Evolutionary conservation across 176 grass and related monocot genomes (phyloP).

Genomic region (Oryza punctata): DNA sequence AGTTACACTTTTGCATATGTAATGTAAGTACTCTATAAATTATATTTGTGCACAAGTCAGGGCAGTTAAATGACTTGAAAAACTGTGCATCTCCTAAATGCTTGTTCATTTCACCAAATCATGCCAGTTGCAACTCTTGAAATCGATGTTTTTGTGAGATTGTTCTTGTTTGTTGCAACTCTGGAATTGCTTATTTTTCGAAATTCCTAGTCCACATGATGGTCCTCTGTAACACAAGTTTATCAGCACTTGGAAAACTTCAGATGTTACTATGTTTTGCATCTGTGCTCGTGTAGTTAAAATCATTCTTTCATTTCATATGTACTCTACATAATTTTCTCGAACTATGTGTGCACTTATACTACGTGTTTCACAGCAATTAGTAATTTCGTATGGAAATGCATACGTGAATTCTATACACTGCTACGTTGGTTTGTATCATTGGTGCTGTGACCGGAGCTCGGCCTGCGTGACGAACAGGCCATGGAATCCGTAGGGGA

Average conservation of each 20-base stretch:
- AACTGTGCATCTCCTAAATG: neutral
- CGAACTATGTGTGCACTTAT: neutral
- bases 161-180: neutral
- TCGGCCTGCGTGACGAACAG: conserved; percentile 62
- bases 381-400: neutral
- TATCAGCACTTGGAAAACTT: neutral
- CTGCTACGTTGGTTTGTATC: neutral
- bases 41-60: neutral
- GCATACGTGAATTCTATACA: neutral
- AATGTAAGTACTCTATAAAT: neutral
- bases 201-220: neutral
- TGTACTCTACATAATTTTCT: neutral
- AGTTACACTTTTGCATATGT: neutral
- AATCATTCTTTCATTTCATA: neutral
- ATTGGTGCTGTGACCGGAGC: conserved; percentile 66
- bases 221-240: neutral
- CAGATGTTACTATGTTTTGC: neutral
- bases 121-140: neutral
- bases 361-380: neutral
- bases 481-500: conserved; percentile 93
- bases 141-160: neutral
- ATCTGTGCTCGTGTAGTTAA: neutral
- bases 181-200: neutral
- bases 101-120: neutral
- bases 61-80: neutral